Conservation (phyloP, 2,329 filamentous ascomycete genomes). For the Penicillium sp. region DNA sequence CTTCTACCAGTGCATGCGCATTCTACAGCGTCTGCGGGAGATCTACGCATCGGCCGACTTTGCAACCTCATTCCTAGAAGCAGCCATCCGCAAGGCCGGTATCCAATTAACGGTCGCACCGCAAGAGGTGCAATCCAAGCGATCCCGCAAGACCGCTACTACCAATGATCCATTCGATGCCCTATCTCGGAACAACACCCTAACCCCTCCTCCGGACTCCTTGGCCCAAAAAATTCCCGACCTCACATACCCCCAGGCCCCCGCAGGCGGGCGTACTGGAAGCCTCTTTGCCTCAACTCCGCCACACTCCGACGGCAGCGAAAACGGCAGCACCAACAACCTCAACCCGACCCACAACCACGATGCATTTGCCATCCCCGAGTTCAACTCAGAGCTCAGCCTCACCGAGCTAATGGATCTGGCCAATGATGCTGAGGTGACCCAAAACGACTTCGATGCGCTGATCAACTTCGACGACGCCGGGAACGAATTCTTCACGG, state of each 20-base stretch:
- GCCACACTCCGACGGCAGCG: conserved; percentile 44
- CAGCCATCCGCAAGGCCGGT: conserved; percentile 82
- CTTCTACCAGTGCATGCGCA: conserved; percentile 89
- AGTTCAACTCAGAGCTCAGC: conserved; percentile 35
- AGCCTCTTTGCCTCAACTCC: conserved; percentile 42
- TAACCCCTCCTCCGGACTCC: conserved; percentile 45
- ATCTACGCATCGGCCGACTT: conserved; percentile 95
- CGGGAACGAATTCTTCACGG: conserved; percentile 35
- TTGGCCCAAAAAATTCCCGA: conserved; percentile 42
- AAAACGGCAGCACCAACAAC: conserved; percentile 44
- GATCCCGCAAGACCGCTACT: conserved; percentile 13
- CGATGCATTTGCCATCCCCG: conserved; percentile 33
- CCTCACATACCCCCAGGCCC: conserved; percentile 36
- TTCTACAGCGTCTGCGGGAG: conserved; percentile 83
- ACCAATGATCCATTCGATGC: conserved; percentile 19
- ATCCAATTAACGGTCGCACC: conserved; percentile 64
- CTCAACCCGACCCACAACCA: conserved; percentile 31
- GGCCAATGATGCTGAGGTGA: conserved; percentile 47
- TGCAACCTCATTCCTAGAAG: conserved; percentile 91
- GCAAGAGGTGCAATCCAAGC: conserved; percentile 31
- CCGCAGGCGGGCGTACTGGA: conserved; percentile 23
- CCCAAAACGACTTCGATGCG: conserved; percentile 48
- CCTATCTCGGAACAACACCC: conserved; percentile 29
- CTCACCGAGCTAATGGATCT: conserved; percentile 45
- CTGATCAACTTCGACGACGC: conserved; percentile 49